Evolutionary conservation across 1,139 yeast species (phyloP), one percentile per base, ranked within the genome.

Genomic region (Kazachstania sp.): DNA sequence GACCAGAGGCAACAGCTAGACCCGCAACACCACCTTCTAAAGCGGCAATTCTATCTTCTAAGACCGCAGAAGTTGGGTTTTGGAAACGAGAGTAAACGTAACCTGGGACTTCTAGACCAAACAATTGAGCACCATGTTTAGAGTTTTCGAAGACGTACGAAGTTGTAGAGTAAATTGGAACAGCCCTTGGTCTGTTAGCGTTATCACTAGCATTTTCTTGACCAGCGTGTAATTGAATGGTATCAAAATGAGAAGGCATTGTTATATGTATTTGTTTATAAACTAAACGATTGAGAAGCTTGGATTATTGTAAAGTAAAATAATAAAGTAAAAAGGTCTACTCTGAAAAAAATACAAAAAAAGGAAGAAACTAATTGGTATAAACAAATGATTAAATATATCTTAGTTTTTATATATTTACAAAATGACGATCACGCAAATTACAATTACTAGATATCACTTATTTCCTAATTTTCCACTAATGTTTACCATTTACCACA

Each of bases 211-310:
- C 71, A 61, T 79, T 82, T 49, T 71, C 71, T 66, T 83, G 90
- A 53, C 97, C 98, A 49, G 96, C 96, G 69, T 92, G 97, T 59
- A 92, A 78, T 73, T 90, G 97, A 55, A 85, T 74, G 41, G 97
- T 92, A 64, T 87, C 96, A 61, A 87, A 88, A 61, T 84, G 87
- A 39, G 79, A 75, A 45, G 83, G 77, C 70, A 66, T 66, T 37
- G 32, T 45, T 13, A 15, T 32, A 9, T 15, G 8, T 32, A n/a
- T 8, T 32, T 32, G 18, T 32, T 5, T 32, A 32, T 32, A 32
- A 23, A 23, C 28, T 23, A 7, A 9, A 23, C 6, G 28, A 7
- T 23, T 23, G 8, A 23, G 28, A 3, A 23, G 28, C 28, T 23
- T 23, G 28, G 8, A 7, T 23, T 23, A 23, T 2, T 23, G 28